These are phyloP conservation scores for Pythium apleroticum DNA, from an alignment of 352 stramenopile species.

Conservation along the genomic window DNA sequence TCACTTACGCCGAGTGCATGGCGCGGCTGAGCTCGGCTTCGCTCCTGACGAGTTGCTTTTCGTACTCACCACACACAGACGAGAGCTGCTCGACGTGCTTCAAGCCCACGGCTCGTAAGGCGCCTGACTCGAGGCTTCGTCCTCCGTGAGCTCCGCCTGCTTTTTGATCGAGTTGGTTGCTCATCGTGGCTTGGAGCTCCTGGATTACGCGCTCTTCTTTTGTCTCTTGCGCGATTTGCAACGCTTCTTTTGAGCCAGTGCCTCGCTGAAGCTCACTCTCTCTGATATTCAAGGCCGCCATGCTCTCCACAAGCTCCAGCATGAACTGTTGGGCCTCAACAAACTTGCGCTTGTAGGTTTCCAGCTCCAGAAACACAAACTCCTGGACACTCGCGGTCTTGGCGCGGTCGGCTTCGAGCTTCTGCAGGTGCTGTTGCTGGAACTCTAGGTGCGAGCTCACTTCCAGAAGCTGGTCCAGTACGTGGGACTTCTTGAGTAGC, in stretches of 20 bases:
- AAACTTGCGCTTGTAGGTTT: slow-evolving; percentile 50
- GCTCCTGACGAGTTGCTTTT: slow-evolving; percentile 47
- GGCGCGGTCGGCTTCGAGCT: slow-evolving; percentile 47
- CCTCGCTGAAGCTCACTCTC: slow-evolving; percentile 39
- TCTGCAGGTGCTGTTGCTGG: slow-evolving; percentile 43
- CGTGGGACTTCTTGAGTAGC: slow-evolving; percentile 65
- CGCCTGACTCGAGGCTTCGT: slow-evolving; percentile 42
- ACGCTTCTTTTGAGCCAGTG: slow-evolving; percentile 10
- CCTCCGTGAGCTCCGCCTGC: not conserved
- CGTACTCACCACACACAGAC: slow-evolving; percentile 42
- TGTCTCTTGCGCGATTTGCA: slow-evolving; percentile 13
- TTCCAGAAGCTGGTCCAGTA: slow-evolving; percentile 52
- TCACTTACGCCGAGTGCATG: slow-evolving; percentile 40
- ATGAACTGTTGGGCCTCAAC: slow-evolving; percentile 52
- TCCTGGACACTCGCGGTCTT: slow-evolving; percentile 50
- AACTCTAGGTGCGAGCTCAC: slow-evolving; percentile 41
- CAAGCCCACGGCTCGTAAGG: slow-evolving; percentile 39
- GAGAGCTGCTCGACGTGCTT: slow-evolving; percentile 45
- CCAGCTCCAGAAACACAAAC: slow-evolving; percentile 51
- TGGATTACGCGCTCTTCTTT: slow-evolving; percentile 49
- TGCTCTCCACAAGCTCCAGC: slow-evolving; percentile 46
- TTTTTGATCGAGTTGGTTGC: not conserved
- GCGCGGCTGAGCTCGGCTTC: slow-evolving; percentile 52
- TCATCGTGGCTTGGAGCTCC: slow-evolving; percentile 38
- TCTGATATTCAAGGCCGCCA: slow-evolving; percentile 42